These are phyloP conservation scores for Erythrobasidium yunnanense DNA, from an alignment of 768 basidiomycete species.

Conservation along the genomic window DNA sequence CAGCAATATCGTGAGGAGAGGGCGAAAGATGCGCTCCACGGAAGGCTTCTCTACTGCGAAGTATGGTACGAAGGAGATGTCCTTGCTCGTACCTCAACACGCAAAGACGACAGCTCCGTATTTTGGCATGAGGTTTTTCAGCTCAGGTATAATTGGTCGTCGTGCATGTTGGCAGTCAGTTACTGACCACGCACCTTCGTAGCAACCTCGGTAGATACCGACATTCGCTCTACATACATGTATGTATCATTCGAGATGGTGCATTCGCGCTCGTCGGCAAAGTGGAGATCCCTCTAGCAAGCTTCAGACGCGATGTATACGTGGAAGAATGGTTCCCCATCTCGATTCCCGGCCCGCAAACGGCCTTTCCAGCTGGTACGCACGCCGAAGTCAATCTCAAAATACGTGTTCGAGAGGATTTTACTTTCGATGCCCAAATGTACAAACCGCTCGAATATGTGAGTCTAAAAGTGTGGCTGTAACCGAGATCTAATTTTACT, in stretches of 20 bases:
- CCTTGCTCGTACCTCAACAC: slow-evolving; percentile 60
- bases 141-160: slow-evolving; percentile 42
- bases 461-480: no score
- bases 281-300: slow-evolving; percentile 52
- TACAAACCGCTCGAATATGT: no score
- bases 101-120: slow-evolving; percentile 53
- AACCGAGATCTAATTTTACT: slow-evolving; percentile 31
- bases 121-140: slow-evolving; percentile 75
- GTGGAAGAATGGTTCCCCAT: slow-evolving; percentile 76
- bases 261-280: slow-evolving; percentile 39
- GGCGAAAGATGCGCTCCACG: slow-evolving; percentile 53
- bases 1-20: slow-evolving; percentile 11
- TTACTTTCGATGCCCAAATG: no score
- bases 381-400: no score
- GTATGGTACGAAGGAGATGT: slow-evolving; percentile 55
- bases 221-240: slow-evolving; percentile 54
- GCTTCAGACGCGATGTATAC: slow-evolving; percentile 51
- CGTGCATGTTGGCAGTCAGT: background rate
- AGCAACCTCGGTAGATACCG: slow-evolving; percentile 63
- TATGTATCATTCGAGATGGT: slow-evolving; percentile 49
- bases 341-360: slow-evolving; percentile 21
- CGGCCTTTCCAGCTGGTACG: slow-evolving; percentile 31
- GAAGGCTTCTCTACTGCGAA: slow-evolving; percentile 68
- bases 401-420: no score
- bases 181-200: background rate